Conservation (phyloP, 164 flowering plant species). For the Cinnamomum chago region DNA sequence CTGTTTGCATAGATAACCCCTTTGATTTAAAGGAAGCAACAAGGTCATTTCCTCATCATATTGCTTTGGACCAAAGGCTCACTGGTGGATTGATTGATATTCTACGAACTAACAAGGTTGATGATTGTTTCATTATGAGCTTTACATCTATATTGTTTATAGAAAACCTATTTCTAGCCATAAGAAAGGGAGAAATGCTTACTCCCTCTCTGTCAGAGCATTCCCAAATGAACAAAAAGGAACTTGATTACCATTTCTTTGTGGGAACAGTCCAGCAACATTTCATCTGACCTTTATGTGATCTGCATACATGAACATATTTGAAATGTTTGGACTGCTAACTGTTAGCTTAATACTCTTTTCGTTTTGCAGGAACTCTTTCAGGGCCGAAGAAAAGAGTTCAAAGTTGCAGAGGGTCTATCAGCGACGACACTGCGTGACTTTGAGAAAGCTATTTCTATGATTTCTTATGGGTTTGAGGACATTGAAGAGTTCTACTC, state of each 20-base stretch:
- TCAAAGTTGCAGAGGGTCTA: constrained; percentile 72
- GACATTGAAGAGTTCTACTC: constrained; percentile 77
- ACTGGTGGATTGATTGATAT: constrained; percentile 68
- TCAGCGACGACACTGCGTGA: constrained; percentile 68
- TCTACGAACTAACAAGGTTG: constrained; percentile 77
- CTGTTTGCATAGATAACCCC: constrained; percentile 86
- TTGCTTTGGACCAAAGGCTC: constrained; percentile 49
- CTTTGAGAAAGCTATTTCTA: constrained; percentile 78
- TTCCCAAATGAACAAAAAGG: too few relatives aligned
- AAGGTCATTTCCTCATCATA: constrained; percentile 44
- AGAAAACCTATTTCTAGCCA: not conserved
- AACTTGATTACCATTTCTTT: too few relatives aligned
- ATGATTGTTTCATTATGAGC: constrained; percentile 2
- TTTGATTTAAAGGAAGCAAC: constrained; percentile 86
- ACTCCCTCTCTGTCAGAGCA: too few relatives aligned
- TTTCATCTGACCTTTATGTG: not conserved
- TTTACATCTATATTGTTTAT: not conserved
- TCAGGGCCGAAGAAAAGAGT: constrained; percentile 74
- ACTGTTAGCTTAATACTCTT: not conserved
- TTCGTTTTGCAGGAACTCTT: constrained; percentile 65
- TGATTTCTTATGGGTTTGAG: constrained; percentile 78
- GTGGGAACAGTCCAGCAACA: not conserved
- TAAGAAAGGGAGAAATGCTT: not conserved
- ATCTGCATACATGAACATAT: not conserved
- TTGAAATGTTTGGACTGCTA: not conserved